Conservation (phyloP, 208 protist genomes). For the Trichomonas tenax region DNA sequence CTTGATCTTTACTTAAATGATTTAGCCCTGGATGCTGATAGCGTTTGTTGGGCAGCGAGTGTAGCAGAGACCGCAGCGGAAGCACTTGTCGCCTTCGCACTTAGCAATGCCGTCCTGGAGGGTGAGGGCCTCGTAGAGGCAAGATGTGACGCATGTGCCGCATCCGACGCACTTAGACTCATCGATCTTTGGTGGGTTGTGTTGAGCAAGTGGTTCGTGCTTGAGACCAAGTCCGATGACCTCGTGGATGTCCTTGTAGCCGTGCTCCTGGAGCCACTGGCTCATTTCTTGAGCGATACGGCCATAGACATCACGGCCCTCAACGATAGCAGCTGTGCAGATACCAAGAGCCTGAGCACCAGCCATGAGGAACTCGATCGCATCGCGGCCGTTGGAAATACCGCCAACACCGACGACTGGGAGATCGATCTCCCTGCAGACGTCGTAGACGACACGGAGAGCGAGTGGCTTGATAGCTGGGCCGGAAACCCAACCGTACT, state of each 20-base stretch:
- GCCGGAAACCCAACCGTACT: not conserved
- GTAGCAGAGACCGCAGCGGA: not conserved
- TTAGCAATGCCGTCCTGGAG: not conserved
- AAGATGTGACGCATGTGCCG: not conserved
- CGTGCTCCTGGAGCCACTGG: not conserved
- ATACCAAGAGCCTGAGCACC: not conserved
- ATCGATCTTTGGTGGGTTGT: not conserved
- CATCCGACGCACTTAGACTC: not conserved
- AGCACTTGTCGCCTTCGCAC: not conserved
- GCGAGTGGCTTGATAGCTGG: not conserved
- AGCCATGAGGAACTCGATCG: not conserved
- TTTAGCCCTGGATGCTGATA: not conserved
- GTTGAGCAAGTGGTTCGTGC: not conserved
- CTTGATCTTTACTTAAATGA: no score
- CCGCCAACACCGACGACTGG: slow-evolving; percentile 3
- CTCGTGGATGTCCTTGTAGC: not conserved
- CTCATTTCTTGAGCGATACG: not conserved
- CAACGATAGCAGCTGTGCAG: not conserved
- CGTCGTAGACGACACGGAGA: not conserved
- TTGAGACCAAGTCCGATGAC: not conserved
- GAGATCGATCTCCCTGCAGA: not conserved
- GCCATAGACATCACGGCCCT: not conserved
- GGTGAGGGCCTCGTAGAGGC: not conserved
- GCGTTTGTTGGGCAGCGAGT: not conserved
- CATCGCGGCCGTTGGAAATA: not conserved